Base-by-base conservation (phyloP, 805 yeast genomes). In the Wickerhamomyces queroliae region DNA sequence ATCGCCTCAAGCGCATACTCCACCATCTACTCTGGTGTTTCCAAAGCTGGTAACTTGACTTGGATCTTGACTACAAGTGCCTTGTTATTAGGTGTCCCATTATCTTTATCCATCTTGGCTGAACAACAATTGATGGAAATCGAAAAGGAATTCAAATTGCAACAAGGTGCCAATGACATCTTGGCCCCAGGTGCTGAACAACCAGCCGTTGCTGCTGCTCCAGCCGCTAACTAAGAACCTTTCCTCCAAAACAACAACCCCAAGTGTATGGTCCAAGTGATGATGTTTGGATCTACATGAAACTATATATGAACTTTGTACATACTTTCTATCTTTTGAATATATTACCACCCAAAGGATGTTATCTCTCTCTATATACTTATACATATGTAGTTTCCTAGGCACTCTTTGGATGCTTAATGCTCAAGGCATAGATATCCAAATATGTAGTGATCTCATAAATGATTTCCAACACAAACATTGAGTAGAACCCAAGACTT, bases 101-200 rank as follows among this genome's bases (percentile, higher is more conserved):
- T 87, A 53, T 81, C 96, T 8, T 71, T 93, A 54, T 83, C 96
- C 38, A 85, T 93, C 53, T 72, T 93, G 55, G 80, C 89, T 44
- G 97, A 91, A 69, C 95, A 89, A 61, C 97, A 91, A 70, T 76
- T 90, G 62, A 79, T 82, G 59, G 97, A 90, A 69, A 76, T 87
- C 82, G 97, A 90, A 71, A 88, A 85, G 70, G 93, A 89, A 60
- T 80, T 88, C 74, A 78, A 83, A 42, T 67, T 83, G 57, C 91
- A 83, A 63, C 83, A 81, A 62, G 81, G 83, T 45, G 83, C 89
- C 20, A 81, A 77, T 55, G 89, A 80, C 43, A 75, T 83, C 34
- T 66, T 84, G 54, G 83, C 88, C 32, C 80, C 83, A 45, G 84
- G 85, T 46, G 72, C 80, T 31, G 77, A 70, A 55, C 73, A 72